Percentiles rank a stretch among this genome's conserved stretches.
Conservation (phyloP, 2,329 filamentous ascomycete species). For the Fusarium azukiicola region DNA sequence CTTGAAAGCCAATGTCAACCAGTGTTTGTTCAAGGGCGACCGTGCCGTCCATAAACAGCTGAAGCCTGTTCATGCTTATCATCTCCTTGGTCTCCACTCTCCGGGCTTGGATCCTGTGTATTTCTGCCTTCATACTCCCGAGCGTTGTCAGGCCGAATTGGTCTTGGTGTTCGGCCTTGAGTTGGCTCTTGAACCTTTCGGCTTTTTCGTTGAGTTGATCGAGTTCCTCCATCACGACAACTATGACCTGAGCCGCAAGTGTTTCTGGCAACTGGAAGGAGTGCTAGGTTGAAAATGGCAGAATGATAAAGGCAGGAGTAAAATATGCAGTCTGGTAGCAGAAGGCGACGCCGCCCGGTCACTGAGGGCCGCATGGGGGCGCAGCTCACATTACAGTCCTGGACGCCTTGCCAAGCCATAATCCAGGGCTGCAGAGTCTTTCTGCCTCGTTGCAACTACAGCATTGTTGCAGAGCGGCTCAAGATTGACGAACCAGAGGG, state of each 20-base stretch:
- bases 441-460: conserved; percentile 12
- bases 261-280: not conserved
- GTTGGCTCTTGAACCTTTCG: not conserved
- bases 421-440: conserved; percentile 10
- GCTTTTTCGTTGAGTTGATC: not conserved
- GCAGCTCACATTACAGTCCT: conserved; percentile 11
- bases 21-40: not conserved
- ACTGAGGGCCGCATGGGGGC: not conserved
- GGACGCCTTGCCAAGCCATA: conserved; percentile 6
- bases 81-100: not conserved
- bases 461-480: not conserved
- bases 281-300: not conserved
- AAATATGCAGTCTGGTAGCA: not conserved
- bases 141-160: not conserved
- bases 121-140: not conserved
- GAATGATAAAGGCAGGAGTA: not conserved
- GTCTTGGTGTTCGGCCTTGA: not conserved
- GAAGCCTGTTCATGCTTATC: not conserved
- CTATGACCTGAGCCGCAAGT: not conserved
- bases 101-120: not conserved
- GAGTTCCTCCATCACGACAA: not conserved
- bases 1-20: not conserved
- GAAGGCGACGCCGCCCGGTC: not conserved
- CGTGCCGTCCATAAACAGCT: not conserved
- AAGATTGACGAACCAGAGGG: conserved; percentile 1